phyloP scores from a whole-genome alignment of 345 rosid species.

The Citrus unshiu region DNA sequence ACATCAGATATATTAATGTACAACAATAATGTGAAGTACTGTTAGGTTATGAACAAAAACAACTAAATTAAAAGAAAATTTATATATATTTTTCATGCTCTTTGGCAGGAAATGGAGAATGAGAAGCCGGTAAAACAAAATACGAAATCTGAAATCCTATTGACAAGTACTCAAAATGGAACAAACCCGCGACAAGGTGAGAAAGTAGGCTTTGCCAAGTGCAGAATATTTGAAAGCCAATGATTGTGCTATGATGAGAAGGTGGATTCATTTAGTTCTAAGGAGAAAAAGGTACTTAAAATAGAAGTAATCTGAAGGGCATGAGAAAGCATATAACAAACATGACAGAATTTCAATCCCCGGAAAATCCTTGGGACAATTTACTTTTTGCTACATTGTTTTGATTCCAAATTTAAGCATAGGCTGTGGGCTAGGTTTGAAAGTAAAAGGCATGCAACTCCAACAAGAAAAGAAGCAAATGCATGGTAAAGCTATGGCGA shows the following conservation, averaged over 20 bases:
- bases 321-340: neutral
- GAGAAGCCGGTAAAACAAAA: neutral
- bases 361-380: neutral
- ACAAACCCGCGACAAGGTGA: neutral
- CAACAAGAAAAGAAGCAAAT: neutral
- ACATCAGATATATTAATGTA: neutral
- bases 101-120: neutral
- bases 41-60: neutral
- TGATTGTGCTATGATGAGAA: neutral
- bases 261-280: neutral
- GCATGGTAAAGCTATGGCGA: neutral
- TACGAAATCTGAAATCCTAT: neutral
- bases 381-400: neutral
- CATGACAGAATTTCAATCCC: neutral
- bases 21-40: neutral
- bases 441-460: neutral
- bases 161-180: neutral
- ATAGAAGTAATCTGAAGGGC: neutral
- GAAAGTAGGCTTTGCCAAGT: neutral
- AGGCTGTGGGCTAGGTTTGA: neutral
- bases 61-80: neutral
- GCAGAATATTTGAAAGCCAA: neutral
- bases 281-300: neutral
- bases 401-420: neutral
- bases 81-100: neutral